Evolutionary conservation across 2,329 filamentous ascomycete species (phyloP).

Genomic region (Aspergillus bombycis): DNA sequence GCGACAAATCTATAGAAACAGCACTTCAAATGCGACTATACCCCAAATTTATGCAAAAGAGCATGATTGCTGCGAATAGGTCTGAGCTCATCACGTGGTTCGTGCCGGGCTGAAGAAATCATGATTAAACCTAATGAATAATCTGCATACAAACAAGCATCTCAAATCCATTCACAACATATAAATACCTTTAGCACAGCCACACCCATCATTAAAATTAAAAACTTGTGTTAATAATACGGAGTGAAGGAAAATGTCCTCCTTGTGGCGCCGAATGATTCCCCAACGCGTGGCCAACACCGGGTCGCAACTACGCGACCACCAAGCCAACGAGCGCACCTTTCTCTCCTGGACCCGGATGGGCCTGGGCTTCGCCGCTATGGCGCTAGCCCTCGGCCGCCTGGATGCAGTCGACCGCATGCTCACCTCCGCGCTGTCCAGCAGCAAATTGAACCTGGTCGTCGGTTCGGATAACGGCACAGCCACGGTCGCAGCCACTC

Average conservation of each 20-base stretch:
- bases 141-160: neutral
- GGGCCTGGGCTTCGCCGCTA: conserved; percentile 36
- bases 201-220: neutral
- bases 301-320: conserved; percentile 36
- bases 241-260: neutral
- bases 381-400: conserved; percentile 34
- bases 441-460: neutral
- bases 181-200: neutral
- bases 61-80: neutral
- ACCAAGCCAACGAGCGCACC: conserved; percentile 38
- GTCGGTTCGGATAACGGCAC: neutral
- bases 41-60: neutral
- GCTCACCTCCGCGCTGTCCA: conserved; percentile 3
- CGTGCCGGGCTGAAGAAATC: neutral
- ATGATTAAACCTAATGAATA: neutral
- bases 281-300: conserved; percentile 30
- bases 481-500: neutral
- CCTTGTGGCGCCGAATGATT: neutral
- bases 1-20: neutral
- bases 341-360: conserved; percentile 39
- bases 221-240: too few species aligned
- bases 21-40: neutral
- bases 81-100: neutral
- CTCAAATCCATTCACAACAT: neutral
- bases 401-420: conserved; percentile 32